A percentile compares a stretch with the other conserved stretches of the same genome.
Conservation (phyloP, 176 grass and related monocot genomes). For the Ampelocalamus luodianensis region DNA sequence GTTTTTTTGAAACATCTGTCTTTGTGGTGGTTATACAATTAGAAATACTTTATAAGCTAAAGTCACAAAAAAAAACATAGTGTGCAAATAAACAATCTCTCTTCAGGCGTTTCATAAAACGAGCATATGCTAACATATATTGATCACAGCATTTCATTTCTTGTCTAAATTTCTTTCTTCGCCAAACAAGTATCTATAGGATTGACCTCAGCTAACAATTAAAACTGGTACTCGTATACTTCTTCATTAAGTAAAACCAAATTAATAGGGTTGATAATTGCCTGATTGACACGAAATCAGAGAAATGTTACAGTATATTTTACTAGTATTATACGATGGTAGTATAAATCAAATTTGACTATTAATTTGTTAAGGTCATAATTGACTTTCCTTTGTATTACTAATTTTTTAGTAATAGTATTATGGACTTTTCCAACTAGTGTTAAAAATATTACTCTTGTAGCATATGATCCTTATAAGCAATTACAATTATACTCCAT, state of each 20-base stretch:
- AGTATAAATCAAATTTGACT: too few species aligned
- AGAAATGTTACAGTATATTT: too few species aligned
- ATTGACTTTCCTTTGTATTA: too few species aligned
- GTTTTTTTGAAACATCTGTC: not conserved
- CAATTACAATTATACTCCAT: too few species aligned
- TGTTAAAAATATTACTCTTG: too few species aligned
- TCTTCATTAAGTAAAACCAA: conserved; percentile 37
- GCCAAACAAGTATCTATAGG: not conserved
- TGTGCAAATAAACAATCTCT: not conserved
- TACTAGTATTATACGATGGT: too few species aligned
- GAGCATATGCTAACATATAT: not conserved
- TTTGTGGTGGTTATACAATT: not conserved
- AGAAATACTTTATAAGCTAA: not conserved
- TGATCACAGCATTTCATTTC: not conserved
- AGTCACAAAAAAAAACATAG: not conserved
- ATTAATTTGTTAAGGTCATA: too few species aligned
- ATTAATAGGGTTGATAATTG: conserved; percentile 38
- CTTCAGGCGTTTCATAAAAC: not conserved
- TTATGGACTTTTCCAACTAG: too few species aligned
- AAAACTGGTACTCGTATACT: not conserved
- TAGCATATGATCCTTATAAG: too few species aligned
- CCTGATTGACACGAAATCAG: not conserved
- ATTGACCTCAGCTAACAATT: conserved; percentile 35
- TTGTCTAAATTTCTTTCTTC: not conserved
- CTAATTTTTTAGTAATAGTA: too few species aligned